These are phyloP conservation scores for Neonothopanus nambi DNA, from an alignment of 1,284 basidiomycete species.

Conservation along the genomic window DNA sequence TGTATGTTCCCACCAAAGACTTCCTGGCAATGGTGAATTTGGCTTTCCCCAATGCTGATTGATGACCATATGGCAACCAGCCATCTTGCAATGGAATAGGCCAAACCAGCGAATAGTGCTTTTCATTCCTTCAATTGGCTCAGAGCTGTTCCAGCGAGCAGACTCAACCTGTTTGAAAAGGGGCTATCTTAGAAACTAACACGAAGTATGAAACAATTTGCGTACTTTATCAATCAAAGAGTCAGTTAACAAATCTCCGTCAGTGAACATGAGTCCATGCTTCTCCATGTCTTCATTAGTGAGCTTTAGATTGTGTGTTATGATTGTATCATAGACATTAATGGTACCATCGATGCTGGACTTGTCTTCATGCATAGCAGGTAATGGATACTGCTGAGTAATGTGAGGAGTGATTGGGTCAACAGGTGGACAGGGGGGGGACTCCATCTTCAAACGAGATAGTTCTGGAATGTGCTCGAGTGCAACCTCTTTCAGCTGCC, in stretches of 20 bases:
- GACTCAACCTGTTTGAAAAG: conserved; percentile 20
- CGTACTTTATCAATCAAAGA: conserved; percentile 20
- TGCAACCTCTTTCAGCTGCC: conserved; percentile 17
- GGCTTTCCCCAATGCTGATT: conserved; percentile 17
- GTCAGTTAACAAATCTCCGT: conserved; percentile 22
- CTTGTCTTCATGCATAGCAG: conserved; percentile 21
- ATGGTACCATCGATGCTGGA: conserved; percentile 21
- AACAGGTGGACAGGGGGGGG: conserved; percentile 15
- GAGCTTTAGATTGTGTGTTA: conserved; percentile 2
- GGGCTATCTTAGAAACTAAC: background rate
- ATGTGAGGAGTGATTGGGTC: conserved; percentile 18
- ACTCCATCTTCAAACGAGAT: conserved; percentile 4
- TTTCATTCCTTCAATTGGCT: conserved; percentile 8
- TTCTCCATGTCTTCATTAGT: conserved; percentile 11
- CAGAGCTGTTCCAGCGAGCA: conserved; percentile 13
- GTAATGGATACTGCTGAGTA: conserved; percentile 20
- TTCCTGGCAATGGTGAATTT: background rate
- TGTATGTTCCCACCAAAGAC: conserved; percentile 9
- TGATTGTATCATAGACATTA: conserved; percentile 7
- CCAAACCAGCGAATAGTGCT: conserved; percentile 14
- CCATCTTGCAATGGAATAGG: no score
- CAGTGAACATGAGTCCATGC: conserved; percentile 20
- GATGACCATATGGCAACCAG: conserved; percentile 12
- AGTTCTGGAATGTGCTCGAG: conserved; percentile 12
- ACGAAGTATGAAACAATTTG: background rate